Evolutionary conservation across 768 basidiomycete genomes (phyloP).

Genomic region (Tricholoma bakamatsutake): DNA sequence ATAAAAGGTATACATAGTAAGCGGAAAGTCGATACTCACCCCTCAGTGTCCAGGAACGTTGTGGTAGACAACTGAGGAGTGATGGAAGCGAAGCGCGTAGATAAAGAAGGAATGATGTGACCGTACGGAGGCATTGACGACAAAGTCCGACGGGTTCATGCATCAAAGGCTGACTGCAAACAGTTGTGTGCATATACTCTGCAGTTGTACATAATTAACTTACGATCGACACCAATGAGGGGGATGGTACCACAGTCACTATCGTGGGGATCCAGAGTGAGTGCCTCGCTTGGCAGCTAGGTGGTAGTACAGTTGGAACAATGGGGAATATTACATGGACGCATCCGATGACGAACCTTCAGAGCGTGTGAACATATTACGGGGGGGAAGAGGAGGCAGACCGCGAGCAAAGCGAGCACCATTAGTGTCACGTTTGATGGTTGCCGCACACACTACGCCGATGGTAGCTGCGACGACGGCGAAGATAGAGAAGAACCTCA

Average conservation of each 20-base stretch:
- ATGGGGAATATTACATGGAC: not conserved
- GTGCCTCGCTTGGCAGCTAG: slow-evolving; percentile 29
- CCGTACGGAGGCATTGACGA: too few relatives aligned
- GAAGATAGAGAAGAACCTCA: slow-evolving; percentile 37
- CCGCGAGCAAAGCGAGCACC: slow-evolving; percentile 49
- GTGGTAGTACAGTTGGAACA: not conserved
- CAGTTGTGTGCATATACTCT: not conserved
- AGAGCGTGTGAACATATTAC: slow-evolving; percentile 28
- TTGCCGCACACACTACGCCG: slow-evolving; percentile 28
- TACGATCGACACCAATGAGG: slow-evolving; percentile 37
- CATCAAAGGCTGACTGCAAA: slow-evolving; percentile 9
- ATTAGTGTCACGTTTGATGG: slow-evolving; percentile 35
- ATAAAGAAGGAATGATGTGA: too few relatives aligned
- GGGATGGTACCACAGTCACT: slow-evolving; percentile 37
- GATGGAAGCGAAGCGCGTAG: too few relatives aligned
- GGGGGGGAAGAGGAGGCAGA: slow-evolving; percentile 42
- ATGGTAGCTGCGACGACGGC: slow-evolving; percentile 33
- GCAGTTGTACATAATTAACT: slow-evolving; percentile 12
- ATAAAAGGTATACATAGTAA: too few relatives aligned
- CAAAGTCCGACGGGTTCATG: not conserved
- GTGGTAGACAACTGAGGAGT: too few relatives aligned
- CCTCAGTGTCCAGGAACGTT: too few relatives aligned
- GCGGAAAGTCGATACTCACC: too few relatives aligned
- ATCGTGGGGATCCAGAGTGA: slow-evolving; percentile 33
- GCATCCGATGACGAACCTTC: slow-evolving; percentile 20